phyloP scores from a whole-genome alignment of 164 flowering plant genomes.

The Liriodendron chinense region DNA sequence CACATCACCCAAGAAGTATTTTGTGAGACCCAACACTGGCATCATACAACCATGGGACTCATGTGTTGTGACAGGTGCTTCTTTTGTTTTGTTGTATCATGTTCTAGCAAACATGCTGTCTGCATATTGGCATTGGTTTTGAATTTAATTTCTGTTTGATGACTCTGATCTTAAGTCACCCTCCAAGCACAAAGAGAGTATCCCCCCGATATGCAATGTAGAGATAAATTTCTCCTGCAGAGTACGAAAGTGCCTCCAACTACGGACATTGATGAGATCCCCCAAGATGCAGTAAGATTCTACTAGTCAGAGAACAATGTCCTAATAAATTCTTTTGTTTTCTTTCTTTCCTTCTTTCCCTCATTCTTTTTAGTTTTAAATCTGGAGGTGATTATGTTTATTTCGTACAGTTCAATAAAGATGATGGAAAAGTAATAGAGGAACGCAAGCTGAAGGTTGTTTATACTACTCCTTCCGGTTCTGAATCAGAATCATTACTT shows the following conservation, averaged over 20 bases:
- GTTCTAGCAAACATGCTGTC: neutral
- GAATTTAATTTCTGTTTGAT: neutral
- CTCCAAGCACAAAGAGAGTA: slow-evolving; percentile 81
- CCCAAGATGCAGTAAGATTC: slow-evolving; percentile 65
- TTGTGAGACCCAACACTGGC: slow-evolving; percentile 87
- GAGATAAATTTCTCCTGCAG: slow-evolving; percentile 90
- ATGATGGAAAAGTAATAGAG: slow-evolving; percentile 53
- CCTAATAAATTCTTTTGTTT: neutral
- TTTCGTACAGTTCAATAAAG: slow-evolving; percentile 66
- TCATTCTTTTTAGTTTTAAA: neutral
- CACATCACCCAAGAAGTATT: slow-evolving; percentile 91
- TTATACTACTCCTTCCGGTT: slow-evolving; percentile 34
- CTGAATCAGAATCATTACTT: slow-evolving; percentile 29
- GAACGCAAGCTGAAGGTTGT: slow-evolving; percentile 81
- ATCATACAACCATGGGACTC: slow-evolving; percentile 87
- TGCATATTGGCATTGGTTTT: slow-evolving; percentile 6
- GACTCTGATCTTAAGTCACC: slow-evolving; percentile 51
- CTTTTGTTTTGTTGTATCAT: neutral
- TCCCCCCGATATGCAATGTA: slow-evolving; percentile 88
- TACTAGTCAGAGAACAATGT: slow-evolving; percentile 4
- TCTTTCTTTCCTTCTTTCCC: neutral
- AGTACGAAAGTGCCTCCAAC: slow-evolving; percentile 65
- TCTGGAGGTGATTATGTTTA: neutral
- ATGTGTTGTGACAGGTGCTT: slow-evolving; percentile 69
- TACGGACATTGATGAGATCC: slow-evolving; percentile 74